phyloP scores from a whole-genome alignment of 768 basidiomycete species.

The Leccinum uliginosum region DNA sequence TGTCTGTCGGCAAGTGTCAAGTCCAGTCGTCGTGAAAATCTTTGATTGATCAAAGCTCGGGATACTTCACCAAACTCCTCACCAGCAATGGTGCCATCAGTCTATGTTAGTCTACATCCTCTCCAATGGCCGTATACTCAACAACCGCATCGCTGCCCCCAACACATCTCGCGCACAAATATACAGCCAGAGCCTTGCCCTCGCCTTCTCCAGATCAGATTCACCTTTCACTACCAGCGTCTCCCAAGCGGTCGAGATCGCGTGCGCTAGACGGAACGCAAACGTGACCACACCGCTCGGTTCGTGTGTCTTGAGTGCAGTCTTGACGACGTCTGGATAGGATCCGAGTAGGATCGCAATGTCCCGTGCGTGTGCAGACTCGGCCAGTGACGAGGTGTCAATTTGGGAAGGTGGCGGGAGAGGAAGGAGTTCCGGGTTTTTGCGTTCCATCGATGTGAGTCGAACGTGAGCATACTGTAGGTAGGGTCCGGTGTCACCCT shows the following conservation, averaged over 20 bases:
- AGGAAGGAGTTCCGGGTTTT: slow-evolving; percentile 83
- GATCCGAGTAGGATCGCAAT: slow-evolving; percentile 82
- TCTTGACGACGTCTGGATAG: slow-evolving; percentile 89
- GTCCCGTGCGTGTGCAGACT: slow-evolving; percentile 72
- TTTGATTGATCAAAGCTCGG: neutral
- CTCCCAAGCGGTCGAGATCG: slow-evolving; percentile 92
- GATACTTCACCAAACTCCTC: too few relatives aligned
- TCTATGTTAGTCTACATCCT: slow-evolving; percentile 60
- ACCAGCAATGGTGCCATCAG: too few relatives aligned
- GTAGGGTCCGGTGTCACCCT: slow-evolving; percentile 94
- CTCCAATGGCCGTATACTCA: slow-evolving; percentile 88
- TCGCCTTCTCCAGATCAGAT: slow-evolving; percentile 67
- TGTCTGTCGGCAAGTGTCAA: neutral
- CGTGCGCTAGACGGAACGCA: slow-evolving; percentile 80
- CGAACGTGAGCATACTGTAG: slow-evolving; percentile 97
- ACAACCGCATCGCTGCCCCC: slow-evolving; percentile 75
- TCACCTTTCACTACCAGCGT: slow-evolving; percentile 82
- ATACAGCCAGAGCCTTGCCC: slow-evolving; percentile 86
- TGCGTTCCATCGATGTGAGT: slow-evolving; percentile 83
- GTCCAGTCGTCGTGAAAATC: neutral
- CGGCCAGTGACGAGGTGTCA: slow-evolving; percentile 58
- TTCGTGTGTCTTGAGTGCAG: slow-evolving; percentile 80
- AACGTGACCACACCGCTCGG: slow-evolving; percentile 91
- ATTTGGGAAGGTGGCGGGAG: slow-evolving; percentile 69
- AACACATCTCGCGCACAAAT: slow-evolving; percentile 88